Evolutionary conservation across 768 basidiomycete species (phyloP).

Genomic region (Podaxis carcinomalis): DNA sequence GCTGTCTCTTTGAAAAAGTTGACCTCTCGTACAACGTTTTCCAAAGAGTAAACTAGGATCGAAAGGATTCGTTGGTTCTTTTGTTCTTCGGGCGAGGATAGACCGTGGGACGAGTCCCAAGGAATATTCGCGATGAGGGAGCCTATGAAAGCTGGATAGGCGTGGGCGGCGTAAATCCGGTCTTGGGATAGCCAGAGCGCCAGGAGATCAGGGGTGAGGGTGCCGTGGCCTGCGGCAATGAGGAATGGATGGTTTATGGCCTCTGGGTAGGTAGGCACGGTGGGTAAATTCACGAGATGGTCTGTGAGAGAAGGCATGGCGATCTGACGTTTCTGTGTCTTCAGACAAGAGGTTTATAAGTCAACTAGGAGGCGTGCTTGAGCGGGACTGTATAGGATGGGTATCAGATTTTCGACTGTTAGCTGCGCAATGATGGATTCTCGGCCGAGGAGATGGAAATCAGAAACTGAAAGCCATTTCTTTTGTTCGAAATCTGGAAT

Average conservation of each 20-base stretch:
- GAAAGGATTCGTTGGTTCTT: conserved; percentile 38
- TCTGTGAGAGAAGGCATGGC: conserved; percentile 20
- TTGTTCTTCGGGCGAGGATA: conserved; percentile 28
- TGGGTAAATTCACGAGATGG: conserved; percentile 34
- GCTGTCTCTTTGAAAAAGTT: conserved; percentile 58
- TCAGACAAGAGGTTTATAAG: not conserved
- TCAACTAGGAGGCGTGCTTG: not conserved
- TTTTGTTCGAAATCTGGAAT: not conserved
- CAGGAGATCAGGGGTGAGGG: conserved; percentile 43
- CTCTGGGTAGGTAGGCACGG: conserved; percentile 32
- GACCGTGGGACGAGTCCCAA: conserved; percentile 29
- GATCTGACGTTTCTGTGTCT: not conserved
- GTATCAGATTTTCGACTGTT: not conserved
- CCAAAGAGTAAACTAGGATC: conserved; percentile 46
- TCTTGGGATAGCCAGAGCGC: conserved; percentile 70
- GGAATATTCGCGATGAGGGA: conserved; percentile 60
- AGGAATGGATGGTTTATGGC: conserved; percentile 62
- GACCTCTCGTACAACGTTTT: conserved; percentile 54
- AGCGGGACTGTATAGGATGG: not conserved
- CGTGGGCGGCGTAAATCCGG: conserved; percentile 68
- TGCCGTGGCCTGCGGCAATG: conserved; percentile 46
- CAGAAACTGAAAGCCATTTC: not conserved
- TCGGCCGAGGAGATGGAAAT: not conserved
- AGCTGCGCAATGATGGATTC: not conserved
- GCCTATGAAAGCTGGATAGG: conserved; percentile 71